Base-by-base conservation (phyloP, 305 asterid genomes). In the Fraxinus angustifolia region DNA sequence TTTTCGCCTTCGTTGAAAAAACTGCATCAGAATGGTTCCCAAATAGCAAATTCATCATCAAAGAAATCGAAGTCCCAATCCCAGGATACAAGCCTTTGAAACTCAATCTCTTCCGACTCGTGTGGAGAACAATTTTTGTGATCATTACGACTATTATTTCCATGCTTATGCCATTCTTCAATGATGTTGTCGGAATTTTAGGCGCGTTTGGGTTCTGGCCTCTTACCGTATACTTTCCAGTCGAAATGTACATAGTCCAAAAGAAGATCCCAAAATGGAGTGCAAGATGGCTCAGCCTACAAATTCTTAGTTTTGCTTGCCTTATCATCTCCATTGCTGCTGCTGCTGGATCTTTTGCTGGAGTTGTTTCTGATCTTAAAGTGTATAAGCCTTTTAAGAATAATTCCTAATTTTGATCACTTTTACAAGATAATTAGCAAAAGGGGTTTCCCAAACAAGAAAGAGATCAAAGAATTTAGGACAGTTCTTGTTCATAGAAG, bases 131-230 rank as follows among this genome's bases (percentile, higher is more conserved):
- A 0, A 34, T 84, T 17, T 92, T 92, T 56, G 97, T 94, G 74
- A 76, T 91, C 17, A 58, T 87, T 33, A 86, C 96, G 0, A 94
- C 97, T 0, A 5, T 92, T 7, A 82, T 94, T 8, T 91, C 98
- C 21, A 92, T 91, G 97, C 86, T 92, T 34, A 12, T 94, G 87
- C 98, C 98, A 0, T 94, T 94, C 86, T 94, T 94, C 85, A 91
- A 89, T 31, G 98, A 92, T 19, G 87, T 94, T 0, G 97, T 92
- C 7, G 98, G 97, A 4, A 90, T 92, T 2, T 90, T 92, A 1
- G 98, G 98, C 1, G 97, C 98, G 0, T 75, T 90, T 62, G 97
- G 98, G 19, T 94, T 94, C 62, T 94, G 98, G 98, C 98, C 98
- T 0, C 81, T 92, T 1, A 78, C 75, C 0, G 81, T 40, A 8